Evolutionary conservation across 2,329 filamentous ascomycete species (phyloP), one percentile per base, ranked within the genome.

Genomic region (Alternaria tenuissima): DNA sequence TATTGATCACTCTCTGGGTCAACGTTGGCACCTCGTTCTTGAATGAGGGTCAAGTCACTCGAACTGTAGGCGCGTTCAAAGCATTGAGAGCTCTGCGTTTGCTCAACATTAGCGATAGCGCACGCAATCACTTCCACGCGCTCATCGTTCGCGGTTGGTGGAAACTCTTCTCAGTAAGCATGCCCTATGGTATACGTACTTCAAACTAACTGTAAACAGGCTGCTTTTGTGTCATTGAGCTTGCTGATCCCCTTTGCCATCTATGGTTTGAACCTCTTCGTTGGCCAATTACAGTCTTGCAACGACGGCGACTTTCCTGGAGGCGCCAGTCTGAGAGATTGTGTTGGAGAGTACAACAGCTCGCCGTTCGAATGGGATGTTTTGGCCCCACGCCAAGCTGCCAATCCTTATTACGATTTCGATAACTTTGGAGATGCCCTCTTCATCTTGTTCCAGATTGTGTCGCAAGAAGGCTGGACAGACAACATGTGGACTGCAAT

Each of bases 381-480:
- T 59, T 82, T 97, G 9, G 90, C 93, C 2, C 95, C 95, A 6
- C 88, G 95, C 55, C 88, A 90, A 47, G 93, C 90, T 11, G 80
- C 87, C 1, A 98, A 99, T 71, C 88, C 90, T 0, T 96, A 88
- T 74, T 98, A 91, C 80, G 91, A 91, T 76, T 99, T 99, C 74
- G 95, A 99, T 78, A 91, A 96, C 74, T 99, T 99, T 72, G 92
- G 91, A n/a, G 87, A 92, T 55, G 91, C 94, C 0, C 84, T 99
- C 34, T 98, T 98, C 81, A 96, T 96, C 63, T 91, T 99, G 61
- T 99, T 97, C 81, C 94, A 98, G 78, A 97, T 99, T 79, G 94
- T 98, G 42, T 98, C 94, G 53, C 95, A 99, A 78, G 96, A 99
- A 83, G 95, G 95, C 34, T 99, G 96, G 95, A 89, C 89, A 11